Evolutionary conservation across 805 yeast species (phyloP).

Genomic region (Ogataea dorogensis): DNA sequence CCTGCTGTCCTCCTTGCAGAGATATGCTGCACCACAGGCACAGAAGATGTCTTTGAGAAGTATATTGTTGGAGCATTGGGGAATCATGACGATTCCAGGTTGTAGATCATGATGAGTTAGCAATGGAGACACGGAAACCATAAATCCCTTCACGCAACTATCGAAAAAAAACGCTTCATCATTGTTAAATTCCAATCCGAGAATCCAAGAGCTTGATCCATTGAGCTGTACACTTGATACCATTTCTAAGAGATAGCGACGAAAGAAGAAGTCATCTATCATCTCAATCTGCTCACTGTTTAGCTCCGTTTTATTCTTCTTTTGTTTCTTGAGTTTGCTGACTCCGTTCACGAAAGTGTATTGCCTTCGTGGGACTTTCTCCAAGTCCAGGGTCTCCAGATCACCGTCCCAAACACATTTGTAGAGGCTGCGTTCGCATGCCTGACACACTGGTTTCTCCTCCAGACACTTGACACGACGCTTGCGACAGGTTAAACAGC

Average conservation of each 20-base stretch:
- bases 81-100: slow-evolving; percentile 41
- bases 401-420: slow-evolving; percentile 17
- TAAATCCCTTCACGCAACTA: slow-evolving; percentile 41
- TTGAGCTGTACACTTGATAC: slow-evolving; percentile 11
- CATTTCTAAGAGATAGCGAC: slow-evolving; percentile 19
- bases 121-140: slow-evolving; percentile 42
- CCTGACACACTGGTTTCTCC: slow-evolving; percentile 19
- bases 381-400: slow-evolving; percentile 18
- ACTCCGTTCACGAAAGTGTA: slow-evolving; percentile 14
- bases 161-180: slow-evolving; percentile 28
- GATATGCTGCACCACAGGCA: slow-evolving; percentile 40
- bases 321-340: neutral
- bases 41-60: slow-evolving; percentile 32
- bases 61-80: slow-evolving; percentile 30
- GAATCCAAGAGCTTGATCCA: slow-evolving; percentile 17
- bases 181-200: slow-evolving; percentile 17
- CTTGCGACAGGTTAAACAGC: slow-evolving; percentile 27
- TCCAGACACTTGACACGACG: slow-evolving; percentile 29
- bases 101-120: slow-evolving; percentile 40
- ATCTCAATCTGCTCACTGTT: slow-evolving; percentile 7
- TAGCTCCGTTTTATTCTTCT: neutral
- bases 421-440: slow-evolving; percentile 16
- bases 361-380: slow-evolving; percentile 11
- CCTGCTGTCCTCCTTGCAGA: slow-evolving; percentile 34
- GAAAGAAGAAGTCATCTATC: slow-evolving; percentile 25